Evolutionary conservation across 768 basidiomycete species (phyloP).

Genomic region (Cubamyces sp.): DNA sequence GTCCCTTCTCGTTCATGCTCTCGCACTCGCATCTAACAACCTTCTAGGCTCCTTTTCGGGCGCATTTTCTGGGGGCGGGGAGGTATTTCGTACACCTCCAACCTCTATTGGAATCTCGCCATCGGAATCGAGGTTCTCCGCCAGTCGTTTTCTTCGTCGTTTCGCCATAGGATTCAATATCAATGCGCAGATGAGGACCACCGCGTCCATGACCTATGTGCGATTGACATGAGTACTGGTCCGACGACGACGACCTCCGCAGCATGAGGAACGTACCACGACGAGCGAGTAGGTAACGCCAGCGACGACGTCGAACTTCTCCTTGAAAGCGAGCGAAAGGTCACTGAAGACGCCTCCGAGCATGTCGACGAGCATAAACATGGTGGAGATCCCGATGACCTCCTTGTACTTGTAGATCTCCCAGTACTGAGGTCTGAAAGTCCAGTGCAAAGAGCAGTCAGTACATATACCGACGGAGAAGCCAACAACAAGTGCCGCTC

Average conservation of each 20-base stretch:
- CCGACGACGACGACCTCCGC: background rate
- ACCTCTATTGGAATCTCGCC: background rate
- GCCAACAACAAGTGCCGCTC: constrained; percentile 3
- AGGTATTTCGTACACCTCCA: no score
- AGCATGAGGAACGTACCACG: constrained; percentile 37
- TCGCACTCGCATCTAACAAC: no score
- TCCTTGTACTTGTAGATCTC: constrained; percentile 69
- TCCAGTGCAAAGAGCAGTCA: constrained; percentile 25
- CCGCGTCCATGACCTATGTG: constrained; percentile 59
- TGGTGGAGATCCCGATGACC: constrained; percentile 67
- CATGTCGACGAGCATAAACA: constrained; percentile 71
- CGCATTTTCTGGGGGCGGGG: no score
- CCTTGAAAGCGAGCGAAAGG: constrained; percentile 67
- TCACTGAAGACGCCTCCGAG: constrained; percentile 70
- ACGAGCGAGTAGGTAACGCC: constrained; percentile 66
- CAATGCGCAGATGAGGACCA: constrained; percentile 60
- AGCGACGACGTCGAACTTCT: constrained; percentile 63
- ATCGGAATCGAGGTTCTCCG: background rate
- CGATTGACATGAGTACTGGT: background rate
- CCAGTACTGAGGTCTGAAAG: constrained; percentile 64
- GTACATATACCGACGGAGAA: no score
- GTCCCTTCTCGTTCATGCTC: no score
- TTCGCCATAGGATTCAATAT: constrained; percentile 64
- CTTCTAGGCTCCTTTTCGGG: no score
- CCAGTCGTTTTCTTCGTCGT: constrained; percentile 29